A percentile compares a stretch with the other conserved stretches of the same genome.
phyloP scores from a whole-genome alignment of 2,329 filamentous ascomycete species.

The Stemphylium vesicarium region DNA sequence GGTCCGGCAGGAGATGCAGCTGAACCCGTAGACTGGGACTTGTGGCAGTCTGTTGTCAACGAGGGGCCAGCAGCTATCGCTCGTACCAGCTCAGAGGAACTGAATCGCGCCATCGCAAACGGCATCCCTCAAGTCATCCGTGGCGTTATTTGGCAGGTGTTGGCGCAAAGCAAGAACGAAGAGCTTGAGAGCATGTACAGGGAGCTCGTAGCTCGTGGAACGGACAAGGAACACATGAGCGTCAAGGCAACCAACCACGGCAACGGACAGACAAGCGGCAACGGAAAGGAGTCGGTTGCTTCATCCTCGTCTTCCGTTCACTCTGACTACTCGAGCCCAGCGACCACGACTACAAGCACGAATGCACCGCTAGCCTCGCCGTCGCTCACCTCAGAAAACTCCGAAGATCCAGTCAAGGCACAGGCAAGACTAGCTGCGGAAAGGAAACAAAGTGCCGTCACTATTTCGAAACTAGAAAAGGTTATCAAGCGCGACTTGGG shows the following conservation, averaged over 20 bases:
- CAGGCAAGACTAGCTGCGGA: constrained; percentile 70
- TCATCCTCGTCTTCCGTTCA: constrained; percentile 87
- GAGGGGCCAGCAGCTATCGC: constrained; percentile 89
- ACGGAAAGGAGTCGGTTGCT: constrained; percentile 69
- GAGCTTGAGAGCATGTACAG: constrained; percentile 87
- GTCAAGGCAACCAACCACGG: constrained; percentile 30
- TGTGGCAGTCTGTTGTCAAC: constrained; percentile 96
- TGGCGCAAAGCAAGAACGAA: constrained; percentile 93
- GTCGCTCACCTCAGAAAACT: constrained; percentile 60
- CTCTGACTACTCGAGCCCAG: constrained; percentile 73
- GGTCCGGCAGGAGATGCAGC: constrained; percentile 74
- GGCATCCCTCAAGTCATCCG: constrained; percentile 95
- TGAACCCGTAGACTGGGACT: constrained; percentile 91
- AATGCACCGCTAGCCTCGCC: constrained; percentile 54
- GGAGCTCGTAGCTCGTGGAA: constrained; percentile 79
- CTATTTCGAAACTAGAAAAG: constrained; percentile 86
- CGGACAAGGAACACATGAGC: constrained; percentile 69
- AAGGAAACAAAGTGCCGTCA: constrained; percentile 74
- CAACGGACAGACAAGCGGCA: constrained; percentile 58
- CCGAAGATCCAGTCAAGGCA: constrained; percentile 69
- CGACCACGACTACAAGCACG: constrained; percentile 57
- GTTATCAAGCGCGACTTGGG: constrained; percentile 89
- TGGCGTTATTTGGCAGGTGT: constrained; percentile 98
- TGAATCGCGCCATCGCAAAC: constrained; percentile 88
- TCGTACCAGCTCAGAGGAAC: constrained; percentile 83